Evolutionary conservation across 805 yeast species (phyloP), one percentile per base, ranked within the genome.

Genomic region (Ogataea philodendri): DNA sequence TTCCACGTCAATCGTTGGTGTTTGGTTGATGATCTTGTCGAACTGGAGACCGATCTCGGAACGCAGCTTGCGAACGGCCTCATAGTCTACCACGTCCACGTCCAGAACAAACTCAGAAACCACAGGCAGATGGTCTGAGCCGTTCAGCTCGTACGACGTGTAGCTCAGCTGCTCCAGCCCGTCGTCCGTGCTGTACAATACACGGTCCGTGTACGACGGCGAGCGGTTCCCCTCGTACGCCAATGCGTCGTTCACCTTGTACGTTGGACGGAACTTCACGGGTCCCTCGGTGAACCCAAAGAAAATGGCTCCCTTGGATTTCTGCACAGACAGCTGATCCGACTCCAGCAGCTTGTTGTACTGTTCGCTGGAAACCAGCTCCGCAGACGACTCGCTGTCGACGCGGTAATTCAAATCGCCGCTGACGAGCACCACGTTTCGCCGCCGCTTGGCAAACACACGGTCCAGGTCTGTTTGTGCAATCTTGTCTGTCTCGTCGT

Each of bases 131-230:
- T 78, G 84, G 46, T 78, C 84, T 0, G 81, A 74, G 0, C 64
- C 51, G 6, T 32, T 30, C 5, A 59, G 38, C 1, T 50, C 49
- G 5, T 58, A 46, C 0, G 48, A 29, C 19, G 53, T 48, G 17
- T 59, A 53, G 2, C 42, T 15, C 2, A 33, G 19, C 19, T 48
- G 54, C 11, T 23, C 42, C 20, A 47, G 31, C 15, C 31, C 22
- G 13, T 42, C 29, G 5, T 43, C 48, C 3, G 58, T 56, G 1
- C 68, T 55, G 50, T 59, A 68, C 14, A 77, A 49, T 3, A 78
- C 66, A 20, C 84, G 62, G 42, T 78, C 84, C 0, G 83, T 76
- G 50, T 77, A 78, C 1, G 81, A 72, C 0, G 84, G 83, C 5
- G 60, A 54, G 30, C 83, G 59, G 13, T 49, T 55, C 4, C 47